phyloP scores from a whole-genome alignment of 1,139 yeast genomes.

The Pichia sp. region DNA sequence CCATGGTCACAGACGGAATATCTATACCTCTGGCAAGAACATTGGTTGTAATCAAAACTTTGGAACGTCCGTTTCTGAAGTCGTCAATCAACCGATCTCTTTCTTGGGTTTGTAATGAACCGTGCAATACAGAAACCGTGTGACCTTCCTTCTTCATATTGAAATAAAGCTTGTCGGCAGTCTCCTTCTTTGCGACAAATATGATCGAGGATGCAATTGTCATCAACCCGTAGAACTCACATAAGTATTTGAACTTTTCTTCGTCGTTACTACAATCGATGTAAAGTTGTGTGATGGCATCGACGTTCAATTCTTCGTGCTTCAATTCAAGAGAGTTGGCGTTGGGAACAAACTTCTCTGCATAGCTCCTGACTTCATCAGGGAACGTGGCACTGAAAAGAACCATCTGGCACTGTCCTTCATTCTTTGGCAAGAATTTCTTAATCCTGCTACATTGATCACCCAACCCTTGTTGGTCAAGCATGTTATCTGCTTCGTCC shows the following conservation, averaged over 20 bases:
- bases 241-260: conserved; percentile 75
- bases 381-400: conserved; percentile 96
- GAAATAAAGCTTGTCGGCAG: conserved; percentile 72
- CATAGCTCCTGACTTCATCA: conserved; percentile 71
- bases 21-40: conserved; percentile 98
- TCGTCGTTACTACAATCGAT: conserved; percentile 83
- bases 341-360: conserved; percentile 80
- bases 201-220: conserved; percentile 96
- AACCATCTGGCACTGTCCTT: conserved; percentile 56
- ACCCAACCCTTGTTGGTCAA: conserved; percentile 85
- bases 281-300: conserved; percentile 89
- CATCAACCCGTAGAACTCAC: conserved; percentile 80
- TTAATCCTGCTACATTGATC: conserved; percentile 85
- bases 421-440: conserved; percentile 56
- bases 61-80: conserved; percentile 87
- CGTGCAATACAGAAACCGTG: conserved; percentile 80
- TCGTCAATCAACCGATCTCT: conserved; percentile 92
- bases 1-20: conserved; percentile 95
- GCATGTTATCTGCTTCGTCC: conserved; percentile 98
- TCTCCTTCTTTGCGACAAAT: conserved; percentile 71
- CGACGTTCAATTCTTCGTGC: conserved; percentile 90
- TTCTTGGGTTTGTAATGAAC: conserved; percentile 63
- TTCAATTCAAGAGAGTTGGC: conserved; percentile 87
- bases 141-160: conserved; percentile 84
- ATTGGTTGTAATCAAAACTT: conserved; percentile 91